A percentile compares a stretch with the other conserved stretches of the same genome.
phyloP scores from a whole-genome alignment of 257 asterid species.

The Leptodermis oblonga region DNA sequence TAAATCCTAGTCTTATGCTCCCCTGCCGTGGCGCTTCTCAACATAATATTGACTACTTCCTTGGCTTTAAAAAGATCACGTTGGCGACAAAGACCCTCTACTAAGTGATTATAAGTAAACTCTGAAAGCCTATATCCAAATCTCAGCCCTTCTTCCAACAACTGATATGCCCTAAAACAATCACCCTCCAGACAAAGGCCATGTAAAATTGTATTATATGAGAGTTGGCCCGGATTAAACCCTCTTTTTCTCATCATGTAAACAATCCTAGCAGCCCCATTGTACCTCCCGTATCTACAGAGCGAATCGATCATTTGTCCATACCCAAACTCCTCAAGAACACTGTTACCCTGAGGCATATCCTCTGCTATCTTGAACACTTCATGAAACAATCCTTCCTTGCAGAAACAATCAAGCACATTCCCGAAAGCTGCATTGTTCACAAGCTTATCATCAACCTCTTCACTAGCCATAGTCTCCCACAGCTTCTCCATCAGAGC shows the following conservation, averaged over 20 bases:
- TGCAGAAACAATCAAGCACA: slow-evolving; percentile 60
- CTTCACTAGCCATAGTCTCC: slow-evolving; percentile 49
- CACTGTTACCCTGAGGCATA: slow-evolving; percentile 68
- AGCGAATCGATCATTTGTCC: slow-evolving; percentile 75
- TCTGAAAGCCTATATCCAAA: slow-evolving; percentile 68
- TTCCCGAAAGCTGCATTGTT: slow-evolving; percentile 64
- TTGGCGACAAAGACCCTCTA: slow-evolving; percentile 65
- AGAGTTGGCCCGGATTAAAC: slow-evolving; percentile 47
- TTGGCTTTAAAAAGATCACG: slow-evolving; percentile 62
- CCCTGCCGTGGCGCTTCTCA: slow-evolving; percentile 32
- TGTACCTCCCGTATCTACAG: slow-evolving; percentile 60
- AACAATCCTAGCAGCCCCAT: slow-evolving; percentile 84
- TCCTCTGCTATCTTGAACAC: slow-evolving; percentile 65
- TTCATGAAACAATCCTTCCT: slow-evolving; percentile 72
- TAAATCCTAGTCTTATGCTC: slow-evolving; percentile 58
- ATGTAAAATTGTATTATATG: slow-evolving; percentile 65
- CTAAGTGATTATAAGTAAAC: slow-evolving; percentile 66
- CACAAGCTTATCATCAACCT: slow-evolving; percentile 34
- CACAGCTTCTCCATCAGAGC: slow-evolving; percentile 43
- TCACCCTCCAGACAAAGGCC: slow-evolving; percentile 70
- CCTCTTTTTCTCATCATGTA: slow-evolving; percentile 86
- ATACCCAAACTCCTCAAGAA: slow-evolving; percentile 59
- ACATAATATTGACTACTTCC: slow-evolving; percentile 54
- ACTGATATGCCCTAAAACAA: slow-evolving; percentile 72
- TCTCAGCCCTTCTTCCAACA: slow-evolving; percentile 64